Evolutionary conservation across 2,329 filamentous ascomycete species (phyloP).

Genomic region (Botrytis deweyae): DNA sequence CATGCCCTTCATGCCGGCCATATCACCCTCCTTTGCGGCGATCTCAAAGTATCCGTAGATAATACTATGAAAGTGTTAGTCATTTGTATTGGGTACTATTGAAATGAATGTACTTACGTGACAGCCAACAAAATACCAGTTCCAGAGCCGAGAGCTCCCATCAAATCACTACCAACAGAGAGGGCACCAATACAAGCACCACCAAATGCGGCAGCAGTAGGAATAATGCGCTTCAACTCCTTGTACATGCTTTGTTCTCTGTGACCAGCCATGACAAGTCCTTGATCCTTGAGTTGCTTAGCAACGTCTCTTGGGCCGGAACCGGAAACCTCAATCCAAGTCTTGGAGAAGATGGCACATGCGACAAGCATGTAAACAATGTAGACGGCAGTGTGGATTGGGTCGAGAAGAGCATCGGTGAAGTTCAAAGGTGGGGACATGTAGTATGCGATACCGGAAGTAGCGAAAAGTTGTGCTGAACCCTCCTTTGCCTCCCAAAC

Average conservation of each 20-base stretch:
- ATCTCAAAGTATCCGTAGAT: slow-evolving; percentile 99
- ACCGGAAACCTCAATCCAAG: slow-evolving; percentile 99
- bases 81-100: slow-evolving; percentile 36
- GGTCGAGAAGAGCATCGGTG: slow-evolving; percentile 93
- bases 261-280: slow-evolving; percentile 98
- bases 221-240: slow-evolving; percentile 98
- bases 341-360: slow-evolving; percentile 99
- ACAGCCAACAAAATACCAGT: slow-evolving; percentile 98
- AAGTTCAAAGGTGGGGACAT: slow-evolving; percentile 99
- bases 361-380: slow-evolving; percentile 97
- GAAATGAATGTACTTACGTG: slow-evolving; percentile 66
- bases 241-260: slow-evolving; percentile 99
- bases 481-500: slow-evolving; percentile 98
- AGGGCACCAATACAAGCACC: slow-evolving; percentile 98
- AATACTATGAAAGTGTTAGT: slow-evolving; percentile 61
- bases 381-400: slow-evolving; percentile 94
- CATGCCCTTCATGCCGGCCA: slow-evolving; percentile 76
- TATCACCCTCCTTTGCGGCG: slow-evolving; percentile 95
- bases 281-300: slow-evolving; percentile 99
- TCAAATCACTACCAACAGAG: slow-evolving; percentile 90
- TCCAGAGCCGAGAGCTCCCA: slow-evolving; percentile 92
- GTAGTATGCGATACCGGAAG: slow-evolving; percentile 96
- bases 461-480: slow-evolving; percentile 90
- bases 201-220: slow-evolving; percentile 95
- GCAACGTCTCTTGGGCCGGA: slow-evolving; percentile 97